These are phyloP conservation scores for Thelonectria blattea DNA, from an alignment of 2,329 filamentous ascomycete species.

Conservation along the genomic window DNA sequence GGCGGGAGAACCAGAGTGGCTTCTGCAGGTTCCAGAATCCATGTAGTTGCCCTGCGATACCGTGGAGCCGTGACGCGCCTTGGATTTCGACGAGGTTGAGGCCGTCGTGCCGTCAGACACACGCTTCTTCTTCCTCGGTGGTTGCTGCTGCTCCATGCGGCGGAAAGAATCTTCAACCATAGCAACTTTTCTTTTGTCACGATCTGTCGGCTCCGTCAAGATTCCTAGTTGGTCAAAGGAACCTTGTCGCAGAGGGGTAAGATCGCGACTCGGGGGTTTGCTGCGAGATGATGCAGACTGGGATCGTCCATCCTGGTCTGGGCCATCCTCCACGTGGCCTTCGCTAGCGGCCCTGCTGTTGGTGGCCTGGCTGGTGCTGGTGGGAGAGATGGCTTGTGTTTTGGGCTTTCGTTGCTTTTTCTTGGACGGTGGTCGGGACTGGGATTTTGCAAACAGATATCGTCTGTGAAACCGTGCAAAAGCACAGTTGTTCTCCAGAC, in stretches of 20 bases:
- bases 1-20: slow-evolving; percentile 59
- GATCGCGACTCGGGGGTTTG: slow-evolving; percentile 71
- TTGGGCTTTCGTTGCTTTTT: slow-evolving; percentile 63
- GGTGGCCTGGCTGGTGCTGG: slow-evolving; percentile 65
- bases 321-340: slow-evolving; percentile 60
- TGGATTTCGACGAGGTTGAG: slow-evolving; percentile 47
- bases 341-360: slow-evolving; percentile 71
- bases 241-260: slow-evolving; percentile 66
- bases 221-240: slow-evolving; percentile 66
- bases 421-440: slow-evolving; percentile 48
- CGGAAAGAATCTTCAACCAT: slow-evolving; percentile 70
- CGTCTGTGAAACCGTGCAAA: slow-evolving; percentile 68
- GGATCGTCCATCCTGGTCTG: slow-evolving; percentile 57
- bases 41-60: slow-evolving; percentile 52
- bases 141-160: slow-evolving; percentile 64
- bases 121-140: slow-evolving; percentile 67
- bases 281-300: slow-evolving; percentile 60
- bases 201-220: slow-evolving; percentile 67
- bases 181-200: slow-evolving; percentile 70
- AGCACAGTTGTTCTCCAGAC: slow-evolving; percentile 66
- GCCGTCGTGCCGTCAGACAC: slow-evolving; percentile 58
- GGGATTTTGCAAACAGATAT: slow-evolving; percentile 55
- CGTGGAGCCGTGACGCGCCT: slow-evolving; percentile 46
- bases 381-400: slow-evolving; percentile 63
- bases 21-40: slow-evolving; percentile 59